Evolutionary conservation across 495 filamentous ascomycete species (phyloP), one percentile per base, ranked within the genome.

Genomic region (Penicillium daleae): DNA sequence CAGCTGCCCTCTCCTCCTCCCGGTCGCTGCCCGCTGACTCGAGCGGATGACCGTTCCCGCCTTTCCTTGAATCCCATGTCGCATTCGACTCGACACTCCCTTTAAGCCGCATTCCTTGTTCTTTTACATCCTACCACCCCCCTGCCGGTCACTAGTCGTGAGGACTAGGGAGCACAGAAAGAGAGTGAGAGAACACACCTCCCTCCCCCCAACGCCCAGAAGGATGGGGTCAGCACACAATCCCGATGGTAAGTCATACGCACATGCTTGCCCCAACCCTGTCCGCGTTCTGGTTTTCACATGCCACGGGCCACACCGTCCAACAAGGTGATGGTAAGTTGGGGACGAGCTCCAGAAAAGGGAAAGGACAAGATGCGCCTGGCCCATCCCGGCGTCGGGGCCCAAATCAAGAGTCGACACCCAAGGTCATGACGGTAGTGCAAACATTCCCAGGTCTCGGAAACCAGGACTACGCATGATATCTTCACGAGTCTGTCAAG

Each of bases 161-260:
- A 51, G 42, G 57, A 40, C 29, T 54, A 55, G 51, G 27, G 46
- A 54, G 51, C 27, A 22, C 3, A 6, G 13, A 50, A 27, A 50
- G 46, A 27, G 51, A 19, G 31, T 15, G 15, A 33, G n/a, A 54
- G 35, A 50, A 4, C 2, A 54, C 49, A 48, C n/a, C 50, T 55
- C 29, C 60, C 9, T 53, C 29, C 59, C 27, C 50, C 13, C 50
- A n/a, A 42, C 40, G 40, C 57, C 65, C 55, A 50, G 67, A 69
- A 77, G 63, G 66, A 80, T 80, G 77, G 76, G 76, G 68, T 67
- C 77, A 56, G 67, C 72, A 64, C 74, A 72, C 59, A 74, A 75
- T 63, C 67, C 69, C 49, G 77, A 80, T 76, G 77, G 77, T 80
- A 63, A 80, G 77, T 80, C 54, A 56, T 53, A 58, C 37, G 42